These are phyloP conservation scores for Pythium vanterpoolii DNA, from an alignment of 352 stramenopile genomes.

Conservation along the genomic window DNA sequence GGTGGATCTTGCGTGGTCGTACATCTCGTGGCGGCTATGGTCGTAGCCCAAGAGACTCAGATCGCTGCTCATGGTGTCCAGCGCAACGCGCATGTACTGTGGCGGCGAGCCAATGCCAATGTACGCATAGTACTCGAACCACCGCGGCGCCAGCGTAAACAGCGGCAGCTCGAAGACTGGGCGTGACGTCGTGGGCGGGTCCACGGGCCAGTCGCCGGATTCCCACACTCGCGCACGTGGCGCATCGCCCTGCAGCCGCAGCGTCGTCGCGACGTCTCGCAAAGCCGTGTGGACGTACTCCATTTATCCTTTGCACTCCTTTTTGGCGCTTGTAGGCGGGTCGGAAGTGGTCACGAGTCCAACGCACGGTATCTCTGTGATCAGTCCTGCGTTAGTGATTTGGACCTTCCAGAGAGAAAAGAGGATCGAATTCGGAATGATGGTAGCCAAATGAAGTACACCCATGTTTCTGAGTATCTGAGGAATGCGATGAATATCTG, in stretches of 20 bases:
- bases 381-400: background rate
- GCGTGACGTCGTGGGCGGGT: background rate
- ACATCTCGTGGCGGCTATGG: slow-evolving; percentile 5
- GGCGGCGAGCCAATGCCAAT: slow-evolving; percentile 16
- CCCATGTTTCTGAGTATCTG: background rate
- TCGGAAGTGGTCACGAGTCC: slow-evolving; percentile 2
- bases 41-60: slow-evolving; percentile 12
- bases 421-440: slow-evolving; percentile 1
- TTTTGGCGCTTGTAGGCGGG: background rate
- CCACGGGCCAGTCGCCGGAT: background rate
- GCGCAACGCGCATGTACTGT: slow-evolving; percentile 17
- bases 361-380: background rate
- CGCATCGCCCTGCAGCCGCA: background rate
- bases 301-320: background rate
- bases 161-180: slow-evolving; percentile 11
- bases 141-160: slow-evolving; percentile 15
- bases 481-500: background rate
- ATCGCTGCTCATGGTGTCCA: slow-evolving; percentile 15
- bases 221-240: slow-evolving; percentile 1
- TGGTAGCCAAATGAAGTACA: background rate
- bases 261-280: slow-evolving; percentile 6
- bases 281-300: slow-evolving; percentile 5
- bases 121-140: slow-evolving; percentile 21
- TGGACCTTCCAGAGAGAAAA: background rate
- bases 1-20: slow-evolving; percentile 14